Conservation (phyloP, 768 basidiomycete species). For the Tricholomella constricta region DNA sequence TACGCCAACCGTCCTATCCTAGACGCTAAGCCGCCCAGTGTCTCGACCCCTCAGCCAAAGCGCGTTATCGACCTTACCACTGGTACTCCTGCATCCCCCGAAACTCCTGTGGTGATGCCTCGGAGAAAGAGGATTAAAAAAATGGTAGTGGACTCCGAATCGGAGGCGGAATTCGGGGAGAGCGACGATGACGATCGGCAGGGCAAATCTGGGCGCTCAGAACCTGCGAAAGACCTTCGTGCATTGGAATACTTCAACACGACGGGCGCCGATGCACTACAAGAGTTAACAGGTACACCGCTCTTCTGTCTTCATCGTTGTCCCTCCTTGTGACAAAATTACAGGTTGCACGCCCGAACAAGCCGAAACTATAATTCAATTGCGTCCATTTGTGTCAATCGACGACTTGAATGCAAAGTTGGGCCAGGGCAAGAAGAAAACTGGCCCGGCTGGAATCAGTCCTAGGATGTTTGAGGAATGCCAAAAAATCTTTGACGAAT, state of each 20-base stretch:
- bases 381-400: slow-evolving; percentile 79
- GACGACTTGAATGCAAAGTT: slow-evolving; percentile 78
- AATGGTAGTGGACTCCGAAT: slow-evolving; percentile 67
- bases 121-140: slow-evolving; percentile 59
- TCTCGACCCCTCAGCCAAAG: slow-evolving; percentile 45
- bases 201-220: slow-evolving; percentile 32
- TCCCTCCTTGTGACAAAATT: slow-evolving; percentile 5
- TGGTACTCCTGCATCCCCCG: slow-evolving; percentile 30
- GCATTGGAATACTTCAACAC: slow-evolving; percentile 73
- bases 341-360: slow-evolving; percentile 81
- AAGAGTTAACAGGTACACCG: slow-evolving; percentile 71
- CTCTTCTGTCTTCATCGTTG: not conserved
- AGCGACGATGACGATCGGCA: slow-evolving; percentile 44
- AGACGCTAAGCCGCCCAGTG: slow-evolving; percentile 39
- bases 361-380: slow-evolving; percentile 72
- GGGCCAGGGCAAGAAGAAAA: slow-evolving; percentile 85
- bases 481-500: slow-evolving; percentile 79
- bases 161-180: slow-evolving; percentile 56
- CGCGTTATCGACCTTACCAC: slow-evolving; percentile 38
- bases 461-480: slow-evolving; percentile 91
- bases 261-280: slow-evolving; percentile 60
- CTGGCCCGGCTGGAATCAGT: slow-evolving; percentile 80
- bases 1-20: slow-evolving; percentile 67
- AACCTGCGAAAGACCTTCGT: slow-evolving; percentile 44
- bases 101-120: slow-evolving; percentile 41